phyloP scores from a whole-genome alignment of 495 filamentous ascomycete species.

The Cladorrhinum samala region DNA sequence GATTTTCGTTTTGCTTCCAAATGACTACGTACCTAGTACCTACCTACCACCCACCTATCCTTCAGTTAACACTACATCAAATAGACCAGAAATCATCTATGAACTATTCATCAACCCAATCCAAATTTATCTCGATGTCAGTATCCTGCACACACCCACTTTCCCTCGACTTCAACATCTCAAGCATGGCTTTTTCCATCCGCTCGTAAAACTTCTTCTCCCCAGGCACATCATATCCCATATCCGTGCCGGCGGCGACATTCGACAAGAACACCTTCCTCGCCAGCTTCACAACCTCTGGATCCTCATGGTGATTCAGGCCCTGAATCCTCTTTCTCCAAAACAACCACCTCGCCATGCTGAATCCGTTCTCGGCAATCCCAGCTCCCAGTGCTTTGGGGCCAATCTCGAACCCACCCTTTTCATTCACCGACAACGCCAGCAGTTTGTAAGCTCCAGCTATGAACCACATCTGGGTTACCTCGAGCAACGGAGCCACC shows the following conservation, averaged over 20 bases:
- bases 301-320: background rate
- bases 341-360: background rate
- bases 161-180: background rate
- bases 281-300: background rate
- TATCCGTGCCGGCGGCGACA: background rate
- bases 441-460: background rate
- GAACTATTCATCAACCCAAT: background rate
- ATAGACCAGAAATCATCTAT: no score
- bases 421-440: background rate
- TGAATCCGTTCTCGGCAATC: background rate
- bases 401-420: background rate
- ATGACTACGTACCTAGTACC: no score
- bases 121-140: background rate
- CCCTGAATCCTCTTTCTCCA: background rate
- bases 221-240: background rate
- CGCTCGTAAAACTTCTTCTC: background rate
- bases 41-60: no score
- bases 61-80: no score
- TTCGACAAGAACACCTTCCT: background rate
- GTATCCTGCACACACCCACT: background rate
- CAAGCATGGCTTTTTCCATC: background rate
- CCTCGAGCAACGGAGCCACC: background rate
- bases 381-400: background rate
- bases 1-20: no score
- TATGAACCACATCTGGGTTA: background rate